Evolutionary conservation across 441 rosid genomes (phyloP), one percentile per base, ranked within the genome.

Genomic region (Syzygium syzygioides): DNA sequence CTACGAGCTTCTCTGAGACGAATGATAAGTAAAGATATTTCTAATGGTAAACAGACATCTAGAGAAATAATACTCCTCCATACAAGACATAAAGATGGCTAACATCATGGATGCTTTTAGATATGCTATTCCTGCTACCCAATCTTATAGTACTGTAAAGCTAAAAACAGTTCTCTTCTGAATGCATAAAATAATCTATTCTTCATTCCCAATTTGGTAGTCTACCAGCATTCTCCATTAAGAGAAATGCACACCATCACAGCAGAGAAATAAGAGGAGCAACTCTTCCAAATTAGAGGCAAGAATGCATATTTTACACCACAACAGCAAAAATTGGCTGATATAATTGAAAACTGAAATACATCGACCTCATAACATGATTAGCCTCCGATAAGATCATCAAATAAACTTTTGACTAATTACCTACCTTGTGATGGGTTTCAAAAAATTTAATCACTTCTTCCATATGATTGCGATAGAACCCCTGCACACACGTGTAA

Each of bases 401-500:
- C 83, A 41, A 18, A 76, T 76, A 23, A 41, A 76, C n/a, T 37
- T 76, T 76, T 76, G 83, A 76, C 50, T 23, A 41, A 41, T 41
- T 76, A 76, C 52, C 60, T 92, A 98, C 99, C 99, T 97, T 97
- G 95, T 97, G 99, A 88, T 94, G 94, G 86, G 97, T 97, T 93
- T 98, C 99, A 90, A 98, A 98, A 93, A 97, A 98, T 93, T 91
- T 95, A 41, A 98, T 98, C 85, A 98, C 99, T 94, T 98, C 99
- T 96, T 97, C 99, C 99, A 98, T 97, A 92, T 98, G 99, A 92
- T 98, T 98, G 87, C 99, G 95, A 90, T 98, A 98, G 90, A 97
- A 94, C 52, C 99, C 99, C 99, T 97, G 98, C 94, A 95, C 62
- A 86, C 88, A 90, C 5, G 86, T 85, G 90, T 90, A 88, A 45